phyloP scores from a whole-genome alignment of 345 rosid genomes.

The Salix caprea region DNA sequence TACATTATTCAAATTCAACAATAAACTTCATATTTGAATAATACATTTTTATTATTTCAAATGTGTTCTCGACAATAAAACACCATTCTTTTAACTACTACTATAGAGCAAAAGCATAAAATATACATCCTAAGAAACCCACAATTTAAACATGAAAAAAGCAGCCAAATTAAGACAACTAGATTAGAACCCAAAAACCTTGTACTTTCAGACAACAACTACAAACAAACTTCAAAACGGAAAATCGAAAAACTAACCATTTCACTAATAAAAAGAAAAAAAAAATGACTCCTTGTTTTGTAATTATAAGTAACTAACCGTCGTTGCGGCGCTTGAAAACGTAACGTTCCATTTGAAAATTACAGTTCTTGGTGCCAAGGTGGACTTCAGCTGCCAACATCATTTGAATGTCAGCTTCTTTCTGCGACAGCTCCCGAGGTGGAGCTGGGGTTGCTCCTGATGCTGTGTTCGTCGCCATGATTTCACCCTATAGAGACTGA shows the following conservation, averaged over 20 bases:
- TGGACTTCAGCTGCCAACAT: neutral
- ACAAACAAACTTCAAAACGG: neutral
- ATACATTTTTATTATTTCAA: neutral
- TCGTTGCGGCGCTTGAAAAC: neutral
- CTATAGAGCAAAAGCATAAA: neutral
- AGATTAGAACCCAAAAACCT: neutral
- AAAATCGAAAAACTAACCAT: neutral
- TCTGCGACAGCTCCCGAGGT: neutral
- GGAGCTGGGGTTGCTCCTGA: neutral
- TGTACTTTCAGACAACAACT: neutral
- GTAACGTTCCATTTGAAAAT: neutral
- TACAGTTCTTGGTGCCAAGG: neutral
- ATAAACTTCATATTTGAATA: no score
- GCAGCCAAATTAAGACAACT: neutral
- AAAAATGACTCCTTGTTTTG: neutral
- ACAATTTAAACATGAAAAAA: neutral
- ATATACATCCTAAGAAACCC: neutral
- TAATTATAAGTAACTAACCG: neutral
- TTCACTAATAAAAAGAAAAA: neutral
- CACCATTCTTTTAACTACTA: neutral
- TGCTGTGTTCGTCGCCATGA: neutral
- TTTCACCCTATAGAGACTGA: neutral
- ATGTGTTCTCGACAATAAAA: neutral
- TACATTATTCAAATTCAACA: neutral
- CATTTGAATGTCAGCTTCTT: neutral